phyloP scores from a whole-genome alignment of 345 rosid genomes.

The Citrus australasica region DNA sequence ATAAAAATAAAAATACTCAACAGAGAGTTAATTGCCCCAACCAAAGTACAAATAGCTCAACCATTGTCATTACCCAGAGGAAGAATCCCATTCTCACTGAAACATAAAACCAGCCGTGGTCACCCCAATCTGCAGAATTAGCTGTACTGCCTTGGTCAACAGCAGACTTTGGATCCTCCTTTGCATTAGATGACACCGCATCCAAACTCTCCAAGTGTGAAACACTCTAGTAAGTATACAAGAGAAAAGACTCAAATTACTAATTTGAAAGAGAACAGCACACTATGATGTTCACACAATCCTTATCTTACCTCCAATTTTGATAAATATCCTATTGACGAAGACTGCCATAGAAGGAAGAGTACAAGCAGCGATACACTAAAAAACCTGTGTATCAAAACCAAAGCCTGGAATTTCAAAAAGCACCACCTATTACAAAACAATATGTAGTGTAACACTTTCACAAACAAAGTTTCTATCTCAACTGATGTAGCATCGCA shows the following conservation, averaged over 20 bases:
- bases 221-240: not conserved
- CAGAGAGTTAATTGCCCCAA: not conserved
- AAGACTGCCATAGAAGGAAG: conserved; percentile 71
- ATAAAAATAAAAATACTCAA: not conserved
- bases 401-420: conserved; percentile 82
- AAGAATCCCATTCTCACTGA: conserved; percentile 82
- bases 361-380: conserved; percentile 72
- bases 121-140: conserved; percentile 40
- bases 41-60: conserved; percentile 10
- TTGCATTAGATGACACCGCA: conserved; percentile 30
- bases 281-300: not conserved
- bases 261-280: not conserved
- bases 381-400: conserved; percentile 90
- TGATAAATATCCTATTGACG: conserved; percentile 44
- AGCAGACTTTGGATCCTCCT: conserved; percentile 29
- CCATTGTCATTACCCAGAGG: conserved; percentile 65
- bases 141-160: conserved; percentile 28
- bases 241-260: not conserved
- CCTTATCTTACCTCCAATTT: conserved; percentile 43
- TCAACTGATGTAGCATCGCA: too few species aligned
- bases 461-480: not conserved
- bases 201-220: conserved; percentile 40
- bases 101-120: conserved; percentile 65
- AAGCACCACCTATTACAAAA: conserved; percentile 30
- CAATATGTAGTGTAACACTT: not conserved